A percentile compares a stretch with the other conserved stretches of the same genome.
Evolutionary conservation across 148 eudicot genomes (phyloP).

Genomic region (Vaccinium myrtillus): DNA sequence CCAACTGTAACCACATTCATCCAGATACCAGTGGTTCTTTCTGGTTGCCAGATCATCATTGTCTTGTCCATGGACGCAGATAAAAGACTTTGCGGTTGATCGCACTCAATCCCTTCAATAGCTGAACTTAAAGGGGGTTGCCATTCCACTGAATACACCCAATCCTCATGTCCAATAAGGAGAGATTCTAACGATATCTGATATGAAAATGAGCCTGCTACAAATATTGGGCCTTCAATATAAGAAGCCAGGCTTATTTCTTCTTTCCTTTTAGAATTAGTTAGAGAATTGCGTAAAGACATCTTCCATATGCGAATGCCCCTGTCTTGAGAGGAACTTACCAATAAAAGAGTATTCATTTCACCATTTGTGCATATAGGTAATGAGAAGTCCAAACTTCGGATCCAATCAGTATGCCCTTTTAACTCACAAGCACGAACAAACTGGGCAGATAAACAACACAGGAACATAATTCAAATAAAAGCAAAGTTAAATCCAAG

Average conservation of each 20-base stretch:
- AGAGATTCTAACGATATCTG: slow-evolving; percentile 88
- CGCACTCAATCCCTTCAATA: slow-evolving; percentile 33
- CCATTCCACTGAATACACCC: slow-evolving; percentile 98
- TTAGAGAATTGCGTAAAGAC: slow-evolving; percentile 40
- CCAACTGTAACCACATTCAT: slow-evolving; percentile 97
- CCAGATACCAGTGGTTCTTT: slow-evolving; percentile 92
- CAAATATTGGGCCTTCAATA: slow-evolving; percentile 83
- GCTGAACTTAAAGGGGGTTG: slow-evolving; percentile 63
- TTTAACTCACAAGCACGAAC: slow-evolving; percentile 82
- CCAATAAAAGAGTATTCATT: slow-evolving; percentile 53
- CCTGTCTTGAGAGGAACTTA: slow-evolving; percentile 90
- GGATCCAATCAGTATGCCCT: slow-evolving; percentile 97
- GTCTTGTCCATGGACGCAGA: slow-evolving; percentile 99
- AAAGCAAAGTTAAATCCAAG: slow-evolving; percentile 12
- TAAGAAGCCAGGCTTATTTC: slow-evolving; percentile 69
- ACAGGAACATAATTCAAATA: not conserved
- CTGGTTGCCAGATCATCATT: slow-evolving; percentile 99
- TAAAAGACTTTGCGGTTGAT: slow-evolving; percentile 74
- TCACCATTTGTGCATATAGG: slow-evolving; percentile 57
- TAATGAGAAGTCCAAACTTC: slow-evolving; percentile 87
- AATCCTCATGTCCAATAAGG: slow-evolving; percentile 96
- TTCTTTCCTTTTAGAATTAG: slow-evolving; percentile 35
- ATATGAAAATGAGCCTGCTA: slow-evolving; percentile 63
- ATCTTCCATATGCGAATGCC: slow-evolving; percentile 83
- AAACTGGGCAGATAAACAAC: slow-evolving; percentile 46